phyloP scores from a whole-genome alignment of 2,329 filamentous ascomycete genomes.

The Mollisiaceae sp. region DNA sequence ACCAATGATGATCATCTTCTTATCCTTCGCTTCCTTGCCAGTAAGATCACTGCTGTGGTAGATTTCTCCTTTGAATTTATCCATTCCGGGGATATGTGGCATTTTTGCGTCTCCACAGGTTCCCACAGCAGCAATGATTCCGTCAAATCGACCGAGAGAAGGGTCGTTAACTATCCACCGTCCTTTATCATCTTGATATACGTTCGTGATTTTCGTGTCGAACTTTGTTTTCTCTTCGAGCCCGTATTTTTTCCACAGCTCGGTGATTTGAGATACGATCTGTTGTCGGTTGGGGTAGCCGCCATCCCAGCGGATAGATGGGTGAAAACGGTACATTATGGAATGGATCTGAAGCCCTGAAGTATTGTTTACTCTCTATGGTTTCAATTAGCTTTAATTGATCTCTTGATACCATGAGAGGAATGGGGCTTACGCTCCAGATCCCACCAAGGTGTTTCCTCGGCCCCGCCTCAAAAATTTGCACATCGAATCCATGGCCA shows the following conservation, averaged over 20 bases:
- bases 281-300: slow-evolving; percentile 81
- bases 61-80: slow-evolving; percentile 72
- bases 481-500: slow-evolving; percentile 83
- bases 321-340: slow-evolving; percentile 87
- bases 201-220: slow-evolving; percentile 68
- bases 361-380: slow-evolving; percentile 77
- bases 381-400: neutral
- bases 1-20: slow-evolving; percentile 77
- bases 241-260: slow-evolving; percentile 77
- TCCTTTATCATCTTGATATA: slow-evolving; percentile 70
- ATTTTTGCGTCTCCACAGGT: slow-evolving; percentile 82
- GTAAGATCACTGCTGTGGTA: slow-evolving; percentile 79
- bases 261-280: slow-evolving; percentile 73
- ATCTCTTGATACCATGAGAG: neutral
- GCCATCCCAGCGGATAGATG: slow-evolving; percentile 72
- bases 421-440: slow-evolving; percentile 66
- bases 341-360: slow-evolving; percentile 84
- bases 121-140: slow-evolving; percentile 77
- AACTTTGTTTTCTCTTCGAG: slow-evolving; percentile 75
- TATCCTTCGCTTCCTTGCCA: slow-evolving; percentile 73
- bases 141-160: slow-evolving; percentile 75
- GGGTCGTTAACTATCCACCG: slow-evolving; percentile 80
- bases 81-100: slow-evolving; percentile 71
- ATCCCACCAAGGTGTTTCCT: slow-evolving; percentile 75
- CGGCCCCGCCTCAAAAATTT: slow-evolving; percentile 75